A percentile compares a stretch with the other conserved stretches of the same genome.
Conservation (phyloP, 192 early-diverging fungal species). For the Kappamyces sp. region DNA sequence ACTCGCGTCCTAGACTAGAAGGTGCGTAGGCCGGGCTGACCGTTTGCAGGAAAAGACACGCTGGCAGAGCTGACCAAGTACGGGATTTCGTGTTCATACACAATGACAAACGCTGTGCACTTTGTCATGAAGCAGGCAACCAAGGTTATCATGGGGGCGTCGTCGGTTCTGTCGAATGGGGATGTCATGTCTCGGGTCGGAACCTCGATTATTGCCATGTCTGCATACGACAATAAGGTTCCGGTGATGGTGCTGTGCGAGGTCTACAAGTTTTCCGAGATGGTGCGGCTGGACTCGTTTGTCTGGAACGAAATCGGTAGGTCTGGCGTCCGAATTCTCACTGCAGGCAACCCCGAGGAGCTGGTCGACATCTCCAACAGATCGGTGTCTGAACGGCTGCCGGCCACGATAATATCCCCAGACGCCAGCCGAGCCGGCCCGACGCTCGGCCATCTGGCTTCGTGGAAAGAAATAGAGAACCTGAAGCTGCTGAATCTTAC, state of each 20-base stretch:
- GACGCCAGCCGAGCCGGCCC: background rate
- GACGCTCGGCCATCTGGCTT: slow-evolving; percentile 28
- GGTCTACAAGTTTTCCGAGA: slow-evolving; percentile 92
- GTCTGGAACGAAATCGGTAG: slow-evolving; percentile 91
- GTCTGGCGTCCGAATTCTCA: slow-evolving; percentile 5
- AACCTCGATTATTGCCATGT: slow-evolving; percentile 85
- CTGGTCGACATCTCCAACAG: slow-evolving; percentile 52
- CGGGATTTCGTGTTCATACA: slow-evolving; percentile 71
- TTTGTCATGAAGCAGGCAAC: slow-evolving; percentile 78
- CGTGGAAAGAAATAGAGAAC: slow-evolving; percentile 71
- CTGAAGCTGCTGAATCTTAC: slow-evolving; percentile 82
- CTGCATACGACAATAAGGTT: slow-evolving; percentile 78
- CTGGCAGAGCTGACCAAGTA: slow-evolving; percentile 49
- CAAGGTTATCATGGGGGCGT: slow-evolving; percentile 93
- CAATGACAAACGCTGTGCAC: slow-evolving; percentile 58
- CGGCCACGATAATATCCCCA: background rate
- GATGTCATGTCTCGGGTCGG: slow-evolving; percentile 84
- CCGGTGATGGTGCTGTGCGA: slow-evolving; percentile 94
- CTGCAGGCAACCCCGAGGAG: slow-evolving; percentile 70
- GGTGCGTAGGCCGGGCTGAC: slow-evolving; percentile 34
- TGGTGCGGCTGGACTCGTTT: slow-evolving; percentile 88
- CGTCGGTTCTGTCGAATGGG: slow-evolving; percentile 87
- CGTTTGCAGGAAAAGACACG: slow-evolving; percentile 53
- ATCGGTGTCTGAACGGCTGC: slow-evolving; percentile 17
- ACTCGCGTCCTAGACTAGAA: slow-evolving; percentile 82